Percentiles rank a stretch among this genome's conserved stretches.
Conservation (phyloP, 75 land plant species). For the Picea glauca region DNA sequence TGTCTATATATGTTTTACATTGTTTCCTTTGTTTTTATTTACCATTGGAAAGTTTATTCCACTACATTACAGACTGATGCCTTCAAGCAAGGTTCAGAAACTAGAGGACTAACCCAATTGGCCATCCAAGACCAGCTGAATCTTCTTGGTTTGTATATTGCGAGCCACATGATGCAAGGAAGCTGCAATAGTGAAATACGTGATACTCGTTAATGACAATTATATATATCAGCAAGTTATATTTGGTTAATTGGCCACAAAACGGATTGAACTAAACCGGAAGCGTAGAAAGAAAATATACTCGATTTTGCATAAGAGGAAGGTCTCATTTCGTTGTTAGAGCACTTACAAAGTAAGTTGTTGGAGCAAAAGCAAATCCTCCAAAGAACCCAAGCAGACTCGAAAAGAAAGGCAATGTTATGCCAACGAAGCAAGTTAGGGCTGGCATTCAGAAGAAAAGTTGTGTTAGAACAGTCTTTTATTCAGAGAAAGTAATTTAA, state of each 20-base stretch:
- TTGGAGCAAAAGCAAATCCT: conserved; percentile 75
- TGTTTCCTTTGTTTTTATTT: too few species aligned
- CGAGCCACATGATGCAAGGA: conserved; percentile 87
- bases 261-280: too few species aligned
- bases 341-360: conserved; percentile 44
- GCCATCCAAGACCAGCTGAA: conserved; percentile 64
- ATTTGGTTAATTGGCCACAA: too few species aligned
- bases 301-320: too few species aligned
- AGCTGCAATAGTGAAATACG: conserved; percentile 4
- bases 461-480: neutral
- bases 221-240: too few species aligned
- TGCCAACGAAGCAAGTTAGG: conserved; percentile 50
- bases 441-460: conserved; percentile 20
- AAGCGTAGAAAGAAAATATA: too few species aligned
- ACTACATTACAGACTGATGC: too few species aligned
- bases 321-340: too few species aligned
- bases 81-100: too few species aligned
- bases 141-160: conserved; percentile 63
- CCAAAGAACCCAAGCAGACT: conserved; percentile 70
- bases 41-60: too few species aligned
- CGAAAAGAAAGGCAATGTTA: conserved; percentile 65
- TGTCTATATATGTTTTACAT: too few species aligned
- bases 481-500: neutral
- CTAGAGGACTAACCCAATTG: conserved; percentile 37
- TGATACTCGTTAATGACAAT: too few species aligned